A percentile compares a stretch with the other conserved stretches of the same genome.
Conservation (phyloP, 2,329 filamentous ascomycete genomes). For the Trichocomaceae sp. region DNA sequence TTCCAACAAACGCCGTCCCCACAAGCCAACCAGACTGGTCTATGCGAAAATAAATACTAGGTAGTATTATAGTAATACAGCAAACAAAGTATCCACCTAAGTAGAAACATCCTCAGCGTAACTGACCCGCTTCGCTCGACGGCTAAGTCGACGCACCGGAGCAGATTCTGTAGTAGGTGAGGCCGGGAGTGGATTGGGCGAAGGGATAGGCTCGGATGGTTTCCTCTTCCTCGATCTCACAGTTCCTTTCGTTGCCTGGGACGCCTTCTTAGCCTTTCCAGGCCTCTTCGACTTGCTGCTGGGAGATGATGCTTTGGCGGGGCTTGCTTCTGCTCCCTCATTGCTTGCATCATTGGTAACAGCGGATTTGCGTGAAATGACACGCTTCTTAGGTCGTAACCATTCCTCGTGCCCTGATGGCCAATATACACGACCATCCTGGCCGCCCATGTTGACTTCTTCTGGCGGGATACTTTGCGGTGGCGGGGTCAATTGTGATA, state of each 20-base stretch:
- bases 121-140: slow-evolving; percentile 28
- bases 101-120: slow-evolving; percentile 29
- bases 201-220: slow-evolving; percentile 16
- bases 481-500: slow-evolving; percentile 40
- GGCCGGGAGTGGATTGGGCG: background rate
- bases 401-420: slow-evolving; percentile 84
- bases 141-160: slow-evolving; percentile 18
- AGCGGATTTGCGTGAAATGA: slow-evolving; percentile 7
- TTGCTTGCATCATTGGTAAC: slow-evolving; percentile 12
- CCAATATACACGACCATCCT: slow-evolving; percentile 80
- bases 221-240: slow-evolving; percentile 26
- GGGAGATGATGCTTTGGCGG: background rate
- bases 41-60: too few species aligned
- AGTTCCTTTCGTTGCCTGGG: slow-evolving; percentile 15
- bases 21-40: too few species aligned
- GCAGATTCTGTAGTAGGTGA: background rate
- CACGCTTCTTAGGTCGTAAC: slow-evolving; percentile 58
- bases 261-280: background rate
- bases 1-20: slow-evolving; percentile 1
- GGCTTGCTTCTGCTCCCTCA: slow-evolving; percentile 10
- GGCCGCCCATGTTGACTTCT: slow-evolving; percentile 80
- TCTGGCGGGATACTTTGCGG: slow-evolving; percentile 52
- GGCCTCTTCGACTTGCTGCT: background rate
- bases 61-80: background rate
- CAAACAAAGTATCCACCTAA: background rate